Percentiles rank a stretch among this genome's conserved stretches.
phyloP scores from a whole-genome alignment of 23 red algal species.

The Cyanidioschyzon merolae region DNA sequence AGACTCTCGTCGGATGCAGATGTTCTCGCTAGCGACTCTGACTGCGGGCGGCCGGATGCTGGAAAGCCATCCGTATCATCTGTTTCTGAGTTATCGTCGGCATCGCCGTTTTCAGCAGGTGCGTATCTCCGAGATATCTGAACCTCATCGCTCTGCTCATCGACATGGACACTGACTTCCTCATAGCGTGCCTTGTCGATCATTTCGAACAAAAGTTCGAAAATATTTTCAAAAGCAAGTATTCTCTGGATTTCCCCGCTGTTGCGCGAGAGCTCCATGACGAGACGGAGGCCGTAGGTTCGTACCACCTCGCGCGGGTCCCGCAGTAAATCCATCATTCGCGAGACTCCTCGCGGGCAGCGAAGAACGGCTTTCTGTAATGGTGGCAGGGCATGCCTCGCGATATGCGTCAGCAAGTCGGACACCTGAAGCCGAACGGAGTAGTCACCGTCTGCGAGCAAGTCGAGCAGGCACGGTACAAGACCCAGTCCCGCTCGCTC shows the following conservation, averaged over 20 bases:
- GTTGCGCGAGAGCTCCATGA: constrained; percentile 40
- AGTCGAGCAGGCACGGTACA: constrained; percentile 32
- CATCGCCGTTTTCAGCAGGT: too few relatives aligned
- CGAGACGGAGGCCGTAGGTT: constrained; percentile 45
- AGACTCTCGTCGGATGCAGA: too few relatives aligned
- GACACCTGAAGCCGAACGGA: constrained; percentile 60
- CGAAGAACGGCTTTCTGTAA: constrained; percentile 42
- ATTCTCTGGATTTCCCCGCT: constrained; percentile 72
- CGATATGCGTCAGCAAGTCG: constrained; percentile 65
- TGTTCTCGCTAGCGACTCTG: too few relatives aligned
- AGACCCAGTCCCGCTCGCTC: constrained; percentile 7
- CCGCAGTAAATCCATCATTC: constrained; percentile 51
- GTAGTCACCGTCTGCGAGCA: constrained; percentile 58
- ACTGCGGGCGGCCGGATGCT: too few relatives aligned
- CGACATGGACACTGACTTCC: background rate
- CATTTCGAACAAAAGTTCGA: constrained; percentile 68
- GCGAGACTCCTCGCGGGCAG: constrained; percentile 35
- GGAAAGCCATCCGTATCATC: too few relatives aligned
- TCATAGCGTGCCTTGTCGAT: constrained; percentile 24
- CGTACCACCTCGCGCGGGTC: constrained; percentile 51
- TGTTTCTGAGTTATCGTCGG: too few relatives aligned
- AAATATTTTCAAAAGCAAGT: constrained; percentile 63
- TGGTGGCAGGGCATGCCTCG: constrained; percentile 20
- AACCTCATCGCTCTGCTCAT: too few relatives aligned
- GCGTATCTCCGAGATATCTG: too few relatives aligned